Evolutionary conservation across 768 basidiomycete species (phyloP).

Genomic region (Mycena olivaceomarginata): DNA sequence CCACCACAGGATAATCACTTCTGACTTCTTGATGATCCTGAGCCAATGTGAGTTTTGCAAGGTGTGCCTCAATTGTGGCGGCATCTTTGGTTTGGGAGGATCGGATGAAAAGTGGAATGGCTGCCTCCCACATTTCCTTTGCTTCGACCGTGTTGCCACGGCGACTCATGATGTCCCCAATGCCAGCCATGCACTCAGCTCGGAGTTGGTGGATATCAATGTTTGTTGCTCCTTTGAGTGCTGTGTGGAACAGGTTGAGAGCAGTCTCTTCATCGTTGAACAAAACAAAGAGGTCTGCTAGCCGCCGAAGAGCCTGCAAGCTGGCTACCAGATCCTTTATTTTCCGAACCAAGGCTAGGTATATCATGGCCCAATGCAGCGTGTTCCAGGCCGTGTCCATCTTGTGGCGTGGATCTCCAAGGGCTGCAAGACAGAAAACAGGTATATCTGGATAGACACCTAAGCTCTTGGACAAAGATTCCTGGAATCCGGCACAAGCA

Average conservation of each 20-base stretch:
- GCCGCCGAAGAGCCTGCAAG: neutral
- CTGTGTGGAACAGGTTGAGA: neutral
- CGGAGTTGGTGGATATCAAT: neutral
- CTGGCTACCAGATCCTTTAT: neutral
- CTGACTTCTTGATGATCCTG: no score
- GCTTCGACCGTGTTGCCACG: neutral
- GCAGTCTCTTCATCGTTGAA: neutral
- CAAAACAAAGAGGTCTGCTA: neutral
- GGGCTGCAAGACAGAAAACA: neutral
- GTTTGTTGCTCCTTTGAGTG: neutral
- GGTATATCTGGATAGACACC: neutral
- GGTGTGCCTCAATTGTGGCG: neutral
- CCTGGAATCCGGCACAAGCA: no score
- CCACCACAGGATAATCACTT: no score
- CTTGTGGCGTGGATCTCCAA: neutral
- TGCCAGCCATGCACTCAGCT: neutral
- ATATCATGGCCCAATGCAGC: neutral
- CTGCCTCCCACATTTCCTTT: neutral
- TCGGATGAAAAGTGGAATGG: neutral
- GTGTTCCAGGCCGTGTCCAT: neutral
- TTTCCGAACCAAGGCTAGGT: neutral
- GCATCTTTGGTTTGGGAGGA: neutral
- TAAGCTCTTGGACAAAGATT: no score
- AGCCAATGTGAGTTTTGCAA: no score
- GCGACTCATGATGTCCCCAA: neutral